Conservation (phyloP, 148 eudicot genomes). For the Vaccinium macrocarpon region DNA sequence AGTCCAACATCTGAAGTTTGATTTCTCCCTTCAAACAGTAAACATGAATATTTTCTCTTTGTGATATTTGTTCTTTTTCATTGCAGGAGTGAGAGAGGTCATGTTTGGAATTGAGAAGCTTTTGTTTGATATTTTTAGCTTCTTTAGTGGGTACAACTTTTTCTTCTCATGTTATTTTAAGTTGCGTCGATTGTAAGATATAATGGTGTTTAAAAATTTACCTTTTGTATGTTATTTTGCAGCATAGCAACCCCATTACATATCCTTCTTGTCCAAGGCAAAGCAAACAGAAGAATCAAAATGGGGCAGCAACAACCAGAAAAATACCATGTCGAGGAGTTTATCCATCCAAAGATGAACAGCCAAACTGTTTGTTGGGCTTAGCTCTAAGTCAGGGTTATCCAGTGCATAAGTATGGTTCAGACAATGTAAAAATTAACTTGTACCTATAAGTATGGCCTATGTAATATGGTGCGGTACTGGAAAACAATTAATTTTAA, state of each 20-base stretch:
- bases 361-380: background rate
- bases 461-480: too few relatives aligned
- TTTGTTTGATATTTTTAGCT: conserved; percentile 55
- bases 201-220: background rate
- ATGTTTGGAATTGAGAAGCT: conserved; percentile 51
- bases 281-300: conserved; percentile 51
- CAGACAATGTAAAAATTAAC: too few relatives aligned
- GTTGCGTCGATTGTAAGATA: background rate
- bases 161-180: background rate
- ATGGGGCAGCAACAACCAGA: conserved; percentile 21
- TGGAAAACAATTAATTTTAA: too few relatives aligned
- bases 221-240: background rate
- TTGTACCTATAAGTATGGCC: too few relatives aligned
- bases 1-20: background rate
- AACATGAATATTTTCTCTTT: conserved; percentile 25
- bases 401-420: too few relatives aligned
- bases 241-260: conserved; percentile 1
- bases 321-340: background rate
- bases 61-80: conserved; percentile 44
- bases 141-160: conserved; percentile 66
- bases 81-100: conserved; percentile 68
- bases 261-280: conserved; percentile 41
- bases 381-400: too few relatives aligned
- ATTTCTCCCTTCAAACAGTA: background rate
- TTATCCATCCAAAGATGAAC: background rate